Conservation (phyloP, 768 basidiomycete genomes). For the Hygrophorus russula region DNA sequence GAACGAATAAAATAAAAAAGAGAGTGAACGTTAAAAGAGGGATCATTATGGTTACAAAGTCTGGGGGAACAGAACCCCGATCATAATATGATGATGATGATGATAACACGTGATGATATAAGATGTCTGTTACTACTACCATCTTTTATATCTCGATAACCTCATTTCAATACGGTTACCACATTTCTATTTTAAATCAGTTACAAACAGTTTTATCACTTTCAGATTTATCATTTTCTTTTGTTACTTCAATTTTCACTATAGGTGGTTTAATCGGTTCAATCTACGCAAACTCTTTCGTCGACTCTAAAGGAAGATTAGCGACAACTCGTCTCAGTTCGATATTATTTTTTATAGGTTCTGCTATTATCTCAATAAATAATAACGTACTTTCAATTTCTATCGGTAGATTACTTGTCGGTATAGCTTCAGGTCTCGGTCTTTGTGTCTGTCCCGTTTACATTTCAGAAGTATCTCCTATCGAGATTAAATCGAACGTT, state of each 20-base stretch:
- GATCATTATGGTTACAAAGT: neutral
- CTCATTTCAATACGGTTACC: conserved; percentile 82
- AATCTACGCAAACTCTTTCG: conserved; percentile 49
- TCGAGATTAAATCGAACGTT: conserved; percentile 60
- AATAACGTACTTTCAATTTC: conserved; percentile 22
- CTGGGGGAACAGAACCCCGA: neutral
- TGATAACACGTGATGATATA: neutral
- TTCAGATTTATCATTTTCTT: conserved; percentile 65
- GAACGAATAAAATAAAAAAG: conserved; percentile 11
- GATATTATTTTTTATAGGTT: conserved; percentile 42
- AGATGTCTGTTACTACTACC: no score
- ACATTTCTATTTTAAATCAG: conserved; percentile 87
- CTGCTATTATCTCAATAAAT: conserved; percentile 53
- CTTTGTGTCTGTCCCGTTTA: conserved; percentile 77
- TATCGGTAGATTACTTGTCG: conserved; percentile 59
- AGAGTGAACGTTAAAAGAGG: conserved; percentile 8
- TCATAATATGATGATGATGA: neutral
- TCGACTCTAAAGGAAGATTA: conserved; percentile 63
- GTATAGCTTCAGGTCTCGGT: conserved; percentile 63
- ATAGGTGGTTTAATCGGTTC: conserved; percentile 81
- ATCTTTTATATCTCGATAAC: no score
- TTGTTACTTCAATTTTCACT: conserved; percentile 80
- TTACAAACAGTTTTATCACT: conserved; percentile 69
- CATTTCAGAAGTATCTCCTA: conserved; percentile 77
- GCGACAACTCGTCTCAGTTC: conserved; percentile 55